Conservation (phyloP, 2,329 filamentous ascomycete species). For the Ophiostoma montium region DNA sequence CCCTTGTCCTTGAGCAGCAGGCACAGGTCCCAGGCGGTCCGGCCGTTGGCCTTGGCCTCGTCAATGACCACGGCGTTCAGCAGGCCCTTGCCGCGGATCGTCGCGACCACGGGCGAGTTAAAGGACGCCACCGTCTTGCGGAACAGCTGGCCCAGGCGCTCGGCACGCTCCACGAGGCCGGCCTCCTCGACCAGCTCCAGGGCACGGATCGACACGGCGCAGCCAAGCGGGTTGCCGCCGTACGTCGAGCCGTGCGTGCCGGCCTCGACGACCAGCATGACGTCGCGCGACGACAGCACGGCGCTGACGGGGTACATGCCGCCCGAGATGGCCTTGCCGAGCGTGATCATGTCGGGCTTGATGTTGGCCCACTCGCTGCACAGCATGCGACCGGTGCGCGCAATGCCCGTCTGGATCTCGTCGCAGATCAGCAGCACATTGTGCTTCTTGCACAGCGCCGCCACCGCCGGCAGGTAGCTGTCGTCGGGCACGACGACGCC, state of each 20-base stretch:
- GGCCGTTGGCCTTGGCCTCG: constrained; percentile 69
- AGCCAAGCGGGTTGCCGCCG: constrained; percentile 89
- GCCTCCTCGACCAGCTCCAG: constrained; percentile 90
- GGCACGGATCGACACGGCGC: constrained; percentile 87
- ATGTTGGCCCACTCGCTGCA: constrained; percentile 91
- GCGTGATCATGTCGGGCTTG: constrained; percentile 85
- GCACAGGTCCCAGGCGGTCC: constrained; percentile 91
- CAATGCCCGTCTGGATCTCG: constrained; percentile 97
- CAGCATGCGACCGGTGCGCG: constrained; percentile 83
- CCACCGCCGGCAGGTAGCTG: constrained; percentile 67
- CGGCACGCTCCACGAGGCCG: constrained; percentile 68
- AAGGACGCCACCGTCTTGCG: constrained; percentile 63
- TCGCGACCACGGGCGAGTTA: constrained; percentile 65
- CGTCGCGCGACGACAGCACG: constrained; percentile 72
- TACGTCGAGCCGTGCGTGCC: constrained; percentile 98
- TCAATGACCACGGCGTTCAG: constrained; percentile 95
- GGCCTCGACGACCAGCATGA: constrained; percentile 93
- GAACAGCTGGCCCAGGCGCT: constrained; percentile 70
- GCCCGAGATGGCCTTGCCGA: constrained; percentile 95
- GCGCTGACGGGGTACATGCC: constrained; percentile 98
- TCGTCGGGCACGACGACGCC: constrained; percentile 91
- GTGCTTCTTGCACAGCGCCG: constrained; percentile 82
- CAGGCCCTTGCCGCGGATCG: constrained; percentile 80
- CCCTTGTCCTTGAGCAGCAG: constrained; percentile 93
- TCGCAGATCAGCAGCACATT: constrained; percentile 94